Evolutionary conservation across 2,329 filamentous ascomycete genomes (phyloP).

Genomic region (Ceratocystis cubensis): DNA sequence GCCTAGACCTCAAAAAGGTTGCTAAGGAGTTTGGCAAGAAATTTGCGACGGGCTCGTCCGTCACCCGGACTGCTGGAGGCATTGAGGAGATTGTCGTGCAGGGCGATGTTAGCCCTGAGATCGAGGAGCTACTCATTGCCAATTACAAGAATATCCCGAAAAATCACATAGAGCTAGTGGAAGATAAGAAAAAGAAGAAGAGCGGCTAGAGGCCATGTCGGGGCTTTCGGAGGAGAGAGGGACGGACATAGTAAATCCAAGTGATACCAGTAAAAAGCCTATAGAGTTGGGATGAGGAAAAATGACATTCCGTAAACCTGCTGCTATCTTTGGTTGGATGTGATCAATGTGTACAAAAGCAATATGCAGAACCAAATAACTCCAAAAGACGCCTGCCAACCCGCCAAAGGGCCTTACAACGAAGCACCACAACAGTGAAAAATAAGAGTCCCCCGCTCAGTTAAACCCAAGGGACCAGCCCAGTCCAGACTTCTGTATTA

Average conservation of each 20-base stretch:
- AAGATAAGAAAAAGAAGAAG: conserved; percentile 84
- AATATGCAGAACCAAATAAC: not conserved
- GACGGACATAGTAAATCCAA: not conserved
- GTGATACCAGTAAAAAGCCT: conserved; percentile 3
- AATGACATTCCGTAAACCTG: not conserved
- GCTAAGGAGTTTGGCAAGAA: conserved; percentile 98
- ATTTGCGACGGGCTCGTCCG: conserved; percentile 85
- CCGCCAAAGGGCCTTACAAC: not conserved
- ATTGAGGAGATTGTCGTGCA: conserved; percentile 97
- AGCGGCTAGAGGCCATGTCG: conserved; percentile 23
- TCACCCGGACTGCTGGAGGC: conserved; percentile 75
- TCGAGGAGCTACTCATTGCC: conserved; percentile 80
- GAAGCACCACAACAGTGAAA: not conserved
- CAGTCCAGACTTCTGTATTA: not conserved
- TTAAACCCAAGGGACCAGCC: not conserved
- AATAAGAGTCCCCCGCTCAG: not conserved
- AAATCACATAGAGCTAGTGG: conserved; percentile 87
- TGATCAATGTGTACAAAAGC: not conserved
- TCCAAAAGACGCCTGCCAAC: not conserved
- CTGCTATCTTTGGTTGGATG: not conserved
- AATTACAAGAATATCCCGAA: conserved; percentile 84
- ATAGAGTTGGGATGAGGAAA: not conserved
- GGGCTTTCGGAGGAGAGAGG: conserved; percentile 11
- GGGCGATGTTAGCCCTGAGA: conserved; percentile 89
- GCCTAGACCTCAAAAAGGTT: conserved; percentile 81